Evolutionary conservation across 371 early-diverging fungal genomes (phyloP), one percentile per base, ranked within the genome.

Genomic region (Mucor indicus): DNA sequence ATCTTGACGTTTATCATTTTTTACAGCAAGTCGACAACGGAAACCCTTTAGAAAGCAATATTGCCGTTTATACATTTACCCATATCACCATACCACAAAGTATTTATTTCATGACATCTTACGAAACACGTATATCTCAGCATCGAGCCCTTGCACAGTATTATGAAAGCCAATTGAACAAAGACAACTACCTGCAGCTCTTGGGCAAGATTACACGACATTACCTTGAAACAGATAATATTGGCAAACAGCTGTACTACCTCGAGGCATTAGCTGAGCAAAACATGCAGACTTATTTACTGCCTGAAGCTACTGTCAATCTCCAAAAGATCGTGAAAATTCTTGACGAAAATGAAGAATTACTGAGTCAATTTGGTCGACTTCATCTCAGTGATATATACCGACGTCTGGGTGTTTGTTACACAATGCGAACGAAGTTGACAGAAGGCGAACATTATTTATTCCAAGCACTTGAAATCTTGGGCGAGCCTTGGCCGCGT

Each of bases 91-190:
- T 77, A 4, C 79, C 80, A 8, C 57, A 64, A 21, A 70, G 77
- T 35, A 78, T 82, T 21, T 79, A 82, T 27, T 75, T 75, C 22
- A 75, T 76, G 64, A 64, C 76, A 5, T 77, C 83, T 0, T 82
- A 75, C 45, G 80, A 79, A 43, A 77, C 72, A 20, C 69, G 83
- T 2, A 75, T 78, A 4, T 47, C 44, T 7, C 56, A 67, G 7
- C 83, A 82, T 31, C 66, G 64, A 3, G 49, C 62, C 10, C 56
- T 82, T 47, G 83, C 72, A 4, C 68, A 63, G 24, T 80, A 74
- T 19, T 82, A 82, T 48, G 83, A 82, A 38, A 57, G 65, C 0
- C 69, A 71, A 38, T 42, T 79, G 32, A 55, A 60, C 19, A 60
- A 62, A 9, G 67, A 72, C 24, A 73, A 70, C 20, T 68, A 65